Conservation (phyloP, 371 early-diverging fungal species). For the Apophysomyces trapeziformis region DNA sequence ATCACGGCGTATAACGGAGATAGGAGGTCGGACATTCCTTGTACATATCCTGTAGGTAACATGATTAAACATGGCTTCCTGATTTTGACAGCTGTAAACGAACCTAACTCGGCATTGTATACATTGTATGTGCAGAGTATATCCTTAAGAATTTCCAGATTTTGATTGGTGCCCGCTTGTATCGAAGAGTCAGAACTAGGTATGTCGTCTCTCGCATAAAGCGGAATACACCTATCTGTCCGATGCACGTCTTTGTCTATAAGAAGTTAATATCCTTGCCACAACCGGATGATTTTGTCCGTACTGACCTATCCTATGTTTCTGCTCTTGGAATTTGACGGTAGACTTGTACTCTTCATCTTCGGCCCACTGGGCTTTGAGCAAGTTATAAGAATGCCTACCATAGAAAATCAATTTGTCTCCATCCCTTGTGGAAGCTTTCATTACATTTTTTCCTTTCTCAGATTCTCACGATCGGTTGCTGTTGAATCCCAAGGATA, state of each 20-base stretch:
- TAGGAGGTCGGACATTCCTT: constrained; percentile 96
- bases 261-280: background rate
- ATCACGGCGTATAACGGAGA: constrained; percentile 87
- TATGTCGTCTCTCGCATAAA: constrained; percentile 74
- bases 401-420: no score
- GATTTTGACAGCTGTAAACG: background rate
- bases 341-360: constrained; percentile 53
- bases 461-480: constrained; percentile 59
- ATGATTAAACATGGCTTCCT: background rate
- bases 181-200: constrained; percentile 59
- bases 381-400: background rate
- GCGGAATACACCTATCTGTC: constrained; percentile 84
- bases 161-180: constrained; percentile 62
- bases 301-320: constrained; percentile 73
- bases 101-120: constrained; percentile 44
- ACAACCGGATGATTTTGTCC: background rate
- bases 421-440: background rate
- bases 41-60: constrained; percentile 79
- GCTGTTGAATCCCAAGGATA: constrained; percentile 83
- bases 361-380: constrained; percentile 76
- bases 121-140: constrained; percentile 88
- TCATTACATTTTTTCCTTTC: constrained; percentile 55
- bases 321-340: constrained; percentile 77
- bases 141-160: constrained; percentile 79
- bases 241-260: constrained; percentile 92